Evolutionary conservation across 805 yeast genomes (phyloP).

Genomic region (Ogataea populi-albae): DNA sequence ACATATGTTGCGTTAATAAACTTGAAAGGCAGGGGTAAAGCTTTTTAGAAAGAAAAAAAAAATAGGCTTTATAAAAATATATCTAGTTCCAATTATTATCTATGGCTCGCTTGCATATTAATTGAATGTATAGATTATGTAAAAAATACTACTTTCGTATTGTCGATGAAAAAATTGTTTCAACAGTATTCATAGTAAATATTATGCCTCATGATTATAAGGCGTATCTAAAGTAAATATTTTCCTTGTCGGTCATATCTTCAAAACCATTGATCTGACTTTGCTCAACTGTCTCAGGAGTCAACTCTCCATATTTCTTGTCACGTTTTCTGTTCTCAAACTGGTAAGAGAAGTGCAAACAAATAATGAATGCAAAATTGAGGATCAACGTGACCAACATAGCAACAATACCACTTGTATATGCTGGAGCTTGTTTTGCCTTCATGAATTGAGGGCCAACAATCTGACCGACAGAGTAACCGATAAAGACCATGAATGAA

Average conservation of each 20-base stretch:
- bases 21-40: too few species aligned
- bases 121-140: too few species aligned
- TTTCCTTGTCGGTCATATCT: constrained; percentile 59
- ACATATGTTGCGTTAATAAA: too few species aligned
- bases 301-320: constrained; percentile 27
- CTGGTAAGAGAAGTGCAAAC: constrained; percentile 16
- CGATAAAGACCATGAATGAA: constrained; percentile 52
- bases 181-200: too few species aligned
- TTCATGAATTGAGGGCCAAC: constrained; percentile 63
- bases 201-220: too few species aligned
- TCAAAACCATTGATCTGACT: constrained; percentile 45
- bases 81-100: too few species aligned
- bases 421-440: constrained; percentile 47
- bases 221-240: constrained; percentile 50
- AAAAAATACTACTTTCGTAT: too few species aligned
- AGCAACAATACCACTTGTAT: constrained; percentile 55
- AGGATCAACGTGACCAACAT: constrained; percentile 38
- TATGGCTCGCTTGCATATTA: too few species aligned
- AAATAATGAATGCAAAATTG: constrained; percentile 18
- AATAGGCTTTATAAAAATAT: too few species aligned
- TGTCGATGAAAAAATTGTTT: too few species aligned
- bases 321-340: constrained; percentile 51
- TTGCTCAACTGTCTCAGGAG: constrained; percentile 18
- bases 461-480: constrained; percentile 53
- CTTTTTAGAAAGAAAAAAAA: too few species aligned